Base-by-base conservation (phyloP, 1,284 basidiomycete genomes). In the Pholiota adiposa region DNA sequence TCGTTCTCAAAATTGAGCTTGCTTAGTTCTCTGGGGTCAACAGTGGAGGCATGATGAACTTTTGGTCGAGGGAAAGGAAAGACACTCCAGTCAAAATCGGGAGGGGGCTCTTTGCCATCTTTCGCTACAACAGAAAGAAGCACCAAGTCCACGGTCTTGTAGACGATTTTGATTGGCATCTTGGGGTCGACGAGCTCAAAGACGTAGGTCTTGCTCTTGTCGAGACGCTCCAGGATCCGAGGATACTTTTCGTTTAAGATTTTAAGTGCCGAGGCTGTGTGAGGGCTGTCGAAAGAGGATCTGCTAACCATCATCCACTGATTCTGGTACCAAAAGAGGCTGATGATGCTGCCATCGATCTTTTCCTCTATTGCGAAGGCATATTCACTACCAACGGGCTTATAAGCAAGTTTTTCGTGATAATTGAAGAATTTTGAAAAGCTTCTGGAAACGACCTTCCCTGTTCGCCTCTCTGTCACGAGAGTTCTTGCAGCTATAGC, bases 261-360 rank as follows among this genome's bases (percentile, higher is more conserved):
- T n/a, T 56, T 61, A 21, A 59, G 52, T 14, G 67, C 66, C 1
- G 66, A 34, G 16, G 50, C 27, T 2, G 61, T 58, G 41, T 67
- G 67, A 0, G 54, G 58, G 44, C 63, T 66, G 33, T 60, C 60
- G 38, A 69, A 69, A 1, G 63, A 55, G 4, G 66, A 49, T 29
- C 63, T 49, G 44, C 62, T 65, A n/a, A 57, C 58, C 16, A 63
- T 56, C 33, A 65, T 49, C 63, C 66, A 69, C 25, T 61, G 49
- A 0, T 36, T 43, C 6, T 49, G 44, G 40, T 67, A 69, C 31
- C 52, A 66, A 50, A 69, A 69, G 14, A 67, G 54, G 34, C 57
- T 66, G 41, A 69, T 66, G n/a, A 69, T 62, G 44, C 67, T 69
- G n/a, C 67, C 66, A 18, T 69, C 67, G 4, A 69, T 46, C 49